Percentiles rank a stretch among this genome's conserved stretches.
These are phyloP conservation scores for Fusarium sp. DNA, from an alignment of 2,329 filamentous ascomycete genomes.

Conservation along the genomic window DNA sequence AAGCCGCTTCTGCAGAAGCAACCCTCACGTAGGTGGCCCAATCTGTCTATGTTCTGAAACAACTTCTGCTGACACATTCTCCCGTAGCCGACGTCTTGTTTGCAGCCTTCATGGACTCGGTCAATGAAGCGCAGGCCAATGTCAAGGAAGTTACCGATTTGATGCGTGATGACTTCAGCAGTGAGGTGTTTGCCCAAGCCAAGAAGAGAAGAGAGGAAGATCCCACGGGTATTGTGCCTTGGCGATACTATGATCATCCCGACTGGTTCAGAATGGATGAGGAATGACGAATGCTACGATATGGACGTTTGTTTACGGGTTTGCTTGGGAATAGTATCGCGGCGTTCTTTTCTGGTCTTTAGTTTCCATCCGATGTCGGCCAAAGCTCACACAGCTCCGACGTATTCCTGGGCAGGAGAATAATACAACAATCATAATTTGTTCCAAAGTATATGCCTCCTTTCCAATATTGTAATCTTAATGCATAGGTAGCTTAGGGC, in stretches of 20 bases:
- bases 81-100: slow-evolving; percentile 62
- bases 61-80: slow-evolving; percentile 23
- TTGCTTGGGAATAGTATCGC: slow-evolving; percentile 4
- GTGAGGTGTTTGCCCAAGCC: slow-evolving; percentile 63
- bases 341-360: slow-evolving; percentile 17
- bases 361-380: not conserved
- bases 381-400: not conserved
- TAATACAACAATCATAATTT: not conserved
- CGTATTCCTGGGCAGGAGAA: not conserved
- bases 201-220: slow-evolving; percentile 65
- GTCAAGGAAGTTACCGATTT: slow-evolving; percentile 63
- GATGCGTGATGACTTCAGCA: slow-evolving; percentile 59
- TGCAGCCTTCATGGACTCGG: slow-evolving; percentile 59
- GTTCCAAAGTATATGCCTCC: not conserved
- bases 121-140: slow-evolving; percentile 60
- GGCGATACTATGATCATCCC: slow-evolving; percentile 68
- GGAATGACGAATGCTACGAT: slow-evolving; percentile 25
- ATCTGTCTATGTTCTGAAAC: slow-evolving; percentile 32
- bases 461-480: too few species aligned
- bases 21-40: slow-evolving; percentile 59
- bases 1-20: slow-evolving; percentile 63
- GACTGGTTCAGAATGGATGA: slow-evolving; percentile 62
- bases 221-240: slow-evolving; percentile 67
- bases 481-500: not conserved
- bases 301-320: slow-evolving; percentile 16